Base-by-base conservation (phyloP, 306 rosid species). In the Corylus americana region DNA sequence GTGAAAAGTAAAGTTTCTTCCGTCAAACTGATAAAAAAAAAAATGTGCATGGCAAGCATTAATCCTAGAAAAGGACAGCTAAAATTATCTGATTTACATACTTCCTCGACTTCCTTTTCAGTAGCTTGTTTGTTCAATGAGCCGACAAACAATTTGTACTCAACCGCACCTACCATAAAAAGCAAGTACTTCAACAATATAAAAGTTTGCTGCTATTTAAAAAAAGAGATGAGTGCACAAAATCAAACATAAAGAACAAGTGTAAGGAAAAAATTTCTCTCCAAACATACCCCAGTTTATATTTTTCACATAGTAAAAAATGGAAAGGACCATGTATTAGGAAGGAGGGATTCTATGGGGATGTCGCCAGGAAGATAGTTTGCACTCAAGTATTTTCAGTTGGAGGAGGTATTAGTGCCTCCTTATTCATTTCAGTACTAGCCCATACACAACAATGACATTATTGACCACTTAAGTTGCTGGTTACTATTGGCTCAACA, bases 71-170 rank as follows among this genome's bases (percentile, higher is more conserved):
- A 82, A 50, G 66, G 80, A 64, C 47, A 74, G 63, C 70, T 71
- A 25, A 76, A 48, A 83, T 66, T 70, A 54, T 75, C 61, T 76
- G 59, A 85, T 55, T 76, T 47, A 84, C 92, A 76, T 89, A 93
- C 98, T 83, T 95, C 96, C 87, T 92, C 97, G 67, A 95, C 97
- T 88, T 95, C 98, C 77, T 91, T 88, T 77, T 90, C 93, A 0
- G 96, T 74, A 53, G 98, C 94, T 72, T 95, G 98, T 79, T 89
- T 95, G 91, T 91, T 88, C 85, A 95, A 82, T 59, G 98, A 95
- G 76, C 98, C 98, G 80, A 95, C 98, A 80, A 95, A 95, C 83
- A 95, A 84, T 83, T 95, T 95, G 97, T 86, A 92, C 86, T 95
- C 98, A 47, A 90, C 93, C 39, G 98, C 98, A 85, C 98, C 98